Evolutionary conservation across 805 yeast species (phyloP).

Genomic region (Myxozyma mucilagina): DNA sequence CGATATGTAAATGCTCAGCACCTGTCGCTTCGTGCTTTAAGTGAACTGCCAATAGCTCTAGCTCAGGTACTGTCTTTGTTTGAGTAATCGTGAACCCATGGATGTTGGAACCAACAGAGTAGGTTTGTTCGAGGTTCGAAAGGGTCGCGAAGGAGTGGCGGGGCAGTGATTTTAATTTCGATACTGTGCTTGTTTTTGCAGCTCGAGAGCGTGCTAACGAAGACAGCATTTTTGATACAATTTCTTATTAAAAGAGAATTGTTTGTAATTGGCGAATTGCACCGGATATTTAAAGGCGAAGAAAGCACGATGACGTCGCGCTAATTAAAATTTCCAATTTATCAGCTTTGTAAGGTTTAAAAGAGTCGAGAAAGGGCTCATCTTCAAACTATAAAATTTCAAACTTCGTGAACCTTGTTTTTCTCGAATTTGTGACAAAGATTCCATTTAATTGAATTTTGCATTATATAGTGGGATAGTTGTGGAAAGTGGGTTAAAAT

Average conservation of each 20-base stretch:
- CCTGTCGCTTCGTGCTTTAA: slow-evolving; percentile 69
- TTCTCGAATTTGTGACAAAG: background rate
- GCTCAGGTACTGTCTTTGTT: slow-evolving; percentile 73
- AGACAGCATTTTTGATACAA: background rate
- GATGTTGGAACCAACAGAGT: slow-evolving; percentile 33
- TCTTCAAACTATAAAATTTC: background rate
- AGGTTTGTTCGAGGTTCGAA: slow-evolving; percentile 10
- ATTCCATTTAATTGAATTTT: background rate
- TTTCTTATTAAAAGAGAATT: no score
- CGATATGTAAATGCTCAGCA: slow-evolving; percentile 81
- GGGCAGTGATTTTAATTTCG: background rate
- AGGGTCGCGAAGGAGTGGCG: slow-evolving; percentile 16
- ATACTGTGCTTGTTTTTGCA: background rate
- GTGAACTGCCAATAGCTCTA: slow-evolving; percentile 75
- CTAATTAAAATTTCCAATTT: no score
- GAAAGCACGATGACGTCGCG: no score
- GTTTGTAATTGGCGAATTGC: no score
- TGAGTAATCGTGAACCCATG: slow-evolving; percentile 70
- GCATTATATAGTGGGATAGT: background rate
- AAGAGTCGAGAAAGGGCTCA: background rate
- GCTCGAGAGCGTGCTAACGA: background rate
- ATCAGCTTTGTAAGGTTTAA: no score
- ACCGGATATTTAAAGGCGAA: no score
- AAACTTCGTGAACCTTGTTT: background rate
- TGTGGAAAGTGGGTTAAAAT: slow-evolving; percentile 33